phyloP scores from a whole-genome alignment of 2,329 filamentous ascomycete species.

The Raffaelea ambrosiae region DNA sequence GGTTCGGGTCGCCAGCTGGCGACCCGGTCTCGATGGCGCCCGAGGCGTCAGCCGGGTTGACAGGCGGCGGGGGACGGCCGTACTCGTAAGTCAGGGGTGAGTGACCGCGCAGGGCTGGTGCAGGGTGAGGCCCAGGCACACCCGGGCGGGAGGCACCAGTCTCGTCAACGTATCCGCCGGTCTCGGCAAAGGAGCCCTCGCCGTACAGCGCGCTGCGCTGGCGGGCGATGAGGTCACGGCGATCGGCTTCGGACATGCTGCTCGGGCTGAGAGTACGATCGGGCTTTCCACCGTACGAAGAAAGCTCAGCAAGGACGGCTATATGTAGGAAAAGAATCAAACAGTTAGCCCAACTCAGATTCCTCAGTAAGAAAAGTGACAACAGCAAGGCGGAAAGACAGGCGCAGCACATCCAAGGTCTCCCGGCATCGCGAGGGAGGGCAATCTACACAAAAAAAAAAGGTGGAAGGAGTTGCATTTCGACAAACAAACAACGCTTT shows the following conservation, averaged over 20 bases:
- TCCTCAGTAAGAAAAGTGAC: neutral
- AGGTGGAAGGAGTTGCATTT: constrained; percentile 10
- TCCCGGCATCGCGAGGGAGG: neutral
- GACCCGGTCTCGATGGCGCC: constrained; percentile 16
- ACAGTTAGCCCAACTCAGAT: constrained; percentile 17
- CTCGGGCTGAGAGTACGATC: constrained; percentile 79
- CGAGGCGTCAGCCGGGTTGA: constrained; percentile 31
- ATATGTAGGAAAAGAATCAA: constrained; percentile 24
- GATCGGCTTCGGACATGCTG: constrained; percentile 87
- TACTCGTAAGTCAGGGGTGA: constrained; percentile 74
- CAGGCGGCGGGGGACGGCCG: constrained; percentile 35
- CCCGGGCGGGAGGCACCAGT: constrained; percentile 53
- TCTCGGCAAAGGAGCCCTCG: constrained; percentile 61
- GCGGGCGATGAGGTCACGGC: constrained; percentile 88
- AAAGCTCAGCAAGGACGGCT: constrained; percentile 43
- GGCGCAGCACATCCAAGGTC: constrained; percentile 1
- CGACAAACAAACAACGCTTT: constrained; percentile 8
- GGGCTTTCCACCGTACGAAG: constrained; percentile 54
- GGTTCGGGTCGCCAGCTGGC: constrained; percentile 42
- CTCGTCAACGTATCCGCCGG: constrained; percentile 60
- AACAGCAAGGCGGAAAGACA: constrained; percentile 1
- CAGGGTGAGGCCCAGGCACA: constrained; percentile 49
- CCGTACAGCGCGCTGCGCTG: constrained; percentile 93
- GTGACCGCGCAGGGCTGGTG: constrained; percentile 59
- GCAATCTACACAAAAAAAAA: constrained; percentile 8